Evolutionary conservation across 2,329 filamentous ascomycete species (phyloP), one percentile per base, ranked within the genome.

Genomic region (Fusarium verticillioides): DNA sequence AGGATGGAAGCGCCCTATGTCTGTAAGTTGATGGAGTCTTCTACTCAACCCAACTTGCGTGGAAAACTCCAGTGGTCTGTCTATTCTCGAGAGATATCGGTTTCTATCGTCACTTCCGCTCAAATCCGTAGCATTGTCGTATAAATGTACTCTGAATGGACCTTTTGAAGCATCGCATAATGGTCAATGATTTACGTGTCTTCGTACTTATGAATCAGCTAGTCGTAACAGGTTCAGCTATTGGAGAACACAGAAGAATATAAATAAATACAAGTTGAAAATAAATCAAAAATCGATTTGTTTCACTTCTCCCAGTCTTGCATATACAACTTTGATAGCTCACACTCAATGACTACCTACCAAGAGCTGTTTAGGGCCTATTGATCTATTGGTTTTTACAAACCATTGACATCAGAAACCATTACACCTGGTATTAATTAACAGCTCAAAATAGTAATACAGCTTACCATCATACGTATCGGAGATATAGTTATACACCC

Each of bases 61-160:
- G 10, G 4, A n/a, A 12, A 4, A 2, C 2, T 1, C 7, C 30
- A 10, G 30, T 30, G 10, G 30, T 30, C 30, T 28, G 28, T 28
- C 28, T 28, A 28, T 28, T 28, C 28, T 28, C 28, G 7, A 28
- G 28, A 6, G 28, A 28, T 23, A 8, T 10, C 0, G 1, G 2
- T 1, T 18, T 4, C 8, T 7, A 7, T 7, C 1, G 1, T 12
- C 23, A 1, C 9, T 19, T 1, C 5, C 1, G 0, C 7, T 15
- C 5, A 18, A 7, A 34, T 5, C 0, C 0, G 8, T 2, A 8
- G 47, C 10, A 19, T 13, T 34, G 7, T 34, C 12, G 1, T 19
- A n/a, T 9, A 2, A 2, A 9, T 30, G 16, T 7, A 11, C 19
- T 47, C 15, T 30, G 19, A 19, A 1, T 5, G 9, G 10, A 3